Conservation (phyloP, 805 yeast genomes). For the Lipomyces lipofer region DNA sequence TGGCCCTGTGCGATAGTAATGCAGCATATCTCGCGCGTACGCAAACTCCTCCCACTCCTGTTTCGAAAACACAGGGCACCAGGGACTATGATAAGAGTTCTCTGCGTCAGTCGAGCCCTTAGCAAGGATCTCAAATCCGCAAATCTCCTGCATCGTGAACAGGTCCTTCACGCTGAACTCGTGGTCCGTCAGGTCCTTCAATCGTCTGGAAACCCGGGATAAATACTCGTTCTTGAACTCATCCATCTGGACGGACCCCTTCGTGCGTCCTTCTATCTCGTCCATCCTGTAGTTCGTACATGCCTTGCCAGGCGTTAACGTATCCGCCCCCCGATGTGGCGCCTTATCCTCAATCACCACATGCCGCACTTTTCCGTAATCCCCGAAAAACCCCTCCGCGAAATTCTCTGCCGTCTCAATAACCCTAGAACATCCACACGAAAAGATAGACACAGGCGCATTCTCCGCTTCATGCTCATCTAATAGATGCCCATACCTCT, state of each 20-base stretch:
- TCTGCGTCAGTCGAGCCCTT: slow-evolving; percentile 9
- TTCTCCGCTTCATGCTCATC: not conserved
- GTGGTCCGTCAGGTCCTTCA: slow-evolving; percentile 1
- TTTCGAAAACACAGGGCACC: slow-evolving; percentile 23
- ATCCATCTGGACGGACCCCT: slow-evolving; percentile 1
- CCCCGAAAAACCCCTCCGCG: slow-evolving; percentile 25
- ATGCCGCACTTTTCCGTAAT: slow-evolving; percentile 4
- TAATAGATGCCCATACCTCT: slow-evolving; percentile 15
- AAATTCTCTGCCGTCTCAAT: slow-evolving; percentile 27
- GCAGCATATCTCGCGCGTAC: slow-evolving; percentile 29
- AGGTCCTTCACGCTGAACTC: slow-evolving; percentile 16
- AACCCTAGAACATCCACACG: slow-evolving; percentile 28
- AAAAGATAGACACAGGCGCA: slow-evolving; percentile 17
- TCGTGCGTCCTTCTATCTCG: slow-evolving; percentile 10
- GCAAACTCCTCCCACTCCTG: slow-evolving; percentile 29
- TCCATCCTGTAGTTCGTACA: slow-evolving; percentile 22
- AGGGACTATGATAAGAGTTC: no score
- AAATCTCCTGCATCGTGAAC: slow-evolving; percentile 30
- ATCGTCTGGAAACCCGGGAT: slow-evolving; percentile 11
- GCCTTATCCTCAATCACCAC: slow-evolving; percentile 25
- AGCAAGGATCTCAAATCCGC: slow-evolving; percentile 29
- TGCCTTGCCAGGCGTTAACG: slow-evolving; percentile 29
- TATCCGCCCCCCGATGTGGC: slow-evolving; percentile 25
- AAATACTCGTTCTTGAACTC: slow-evolving; percentile 12
- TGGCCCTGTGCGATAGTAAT: slow-evolving; percentile 35